phyloP scores from a whole-genome alignment of 2,329 filamentous ascomycete species.

The Xylariaceae sp. region DNA sequence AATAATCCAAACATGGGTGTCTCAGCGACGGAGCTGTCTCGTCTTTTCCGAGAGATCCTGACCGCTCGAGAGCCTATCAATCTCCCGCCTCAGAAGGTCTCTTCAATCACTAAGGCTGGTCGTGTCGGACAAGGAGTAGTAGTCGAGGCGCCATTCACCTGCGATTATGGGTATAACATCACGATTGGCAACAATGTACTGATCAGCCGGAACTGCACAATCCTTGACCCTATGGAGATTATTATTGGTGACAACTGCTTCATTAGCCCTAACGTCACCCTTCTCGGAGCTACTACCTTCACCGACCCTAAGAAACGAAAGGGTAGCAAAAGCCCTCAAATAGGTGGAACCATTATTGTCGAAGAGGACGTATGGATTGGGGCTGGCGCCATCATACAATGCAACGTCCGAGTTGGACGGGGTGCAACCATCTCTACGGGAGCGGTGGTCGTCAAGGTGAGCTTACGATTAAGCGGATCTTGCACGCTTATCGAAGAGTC shows the following conservation, averaged over 20 bases:
- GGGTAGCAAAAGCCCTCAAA: conserved; percentile 73
- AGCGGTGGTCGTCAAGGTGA: conserved; percentile 80
- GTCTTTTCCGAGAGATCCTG: conserved; percentile 75
- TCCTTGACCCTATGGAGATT: conserved; percentile 86
- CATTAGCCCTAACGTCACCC: conserved; percentile 84
- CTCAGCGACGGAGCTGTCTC: conserved; percentile 69
- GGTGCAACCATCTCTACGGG: conserved; percentile 83
- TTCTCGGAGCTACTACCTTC: conserved; percentile 76
- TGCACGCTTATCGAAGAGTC: background rate
- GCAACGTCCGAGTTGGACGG: conserved; percentile 79
- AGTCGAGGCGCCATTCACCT: conserved; percentile 87
- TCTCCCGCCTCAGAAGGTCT: conserved; percentile 60
- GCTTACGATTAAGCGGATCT: conserved; percentile 27
- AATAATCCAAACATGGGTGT: conserved; percentile 76
- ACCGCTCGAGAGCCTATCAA: conserved; percentile 64
- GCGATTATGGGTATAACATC: conserved; percentile 96
- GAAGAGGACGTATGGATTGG: conserved; percentile 87
- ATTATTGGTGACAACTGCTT: conserved; percentile 78
- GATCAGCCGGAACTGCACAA: conserved; percentile 81
- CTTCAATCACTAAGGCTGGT: conserved; percentile 60
- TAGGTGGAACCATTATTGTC: conserved; percentile 75
- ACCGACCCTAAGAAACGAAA: conserved; percentile 75
- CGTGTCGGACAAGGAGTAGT: conserved; percentile 75
- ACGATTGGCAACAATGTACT: conserved; percentile 83
- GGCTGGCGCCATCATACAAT: conserved; percentile 76